phyloP scores from a whole-genome alignment of 257 asterid genomes.

The Parsonsia alboflavescens region DNA sequence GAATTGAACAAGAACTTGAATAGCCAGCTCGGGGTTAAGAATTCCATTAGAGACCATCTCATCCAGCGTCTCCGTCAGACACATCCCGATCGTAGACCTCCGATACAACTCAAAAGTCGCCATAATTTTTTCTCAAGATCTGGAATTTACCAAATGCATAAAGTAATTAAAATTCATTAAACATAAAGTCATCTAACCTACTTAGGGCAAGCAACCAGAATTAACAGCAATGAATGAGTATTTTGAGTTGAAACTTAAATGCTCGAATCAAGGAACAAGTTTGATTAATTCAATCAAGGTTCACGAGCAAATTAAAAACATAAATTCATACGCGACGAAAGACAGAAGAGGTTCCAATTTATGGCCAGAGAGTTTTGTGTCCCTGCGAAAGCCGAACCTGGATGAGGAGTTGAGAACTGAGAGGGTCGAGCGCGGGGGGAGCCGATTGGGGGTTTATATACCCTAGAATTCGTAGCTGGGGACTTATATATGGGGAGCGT shows the following conservation, averaged over 20 bases:
- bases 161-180: conserved; percentile 1
- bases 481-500: conserved; percentile 44
- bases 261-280: background rate
- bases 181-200: background rate
- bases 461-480: conserved; percentile 61
- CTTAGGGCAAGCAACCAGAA: background rate
- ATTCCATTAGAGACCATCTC: conserved; percentile 70
- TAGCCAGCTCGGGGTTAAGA: conserved; percentile 82
- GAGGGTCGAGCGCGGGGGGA: too few relatives aligned
- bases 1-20: conserved; percentile 90
- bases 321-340: background rate
- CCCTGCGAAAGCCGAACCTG: conserved; percentile 9
- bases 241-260: background rate
- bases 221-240: background rate
- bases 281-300: background rate
- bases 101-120: conserved; percentile 90
- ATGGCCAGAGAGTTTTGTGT: conserved; percentile 5
- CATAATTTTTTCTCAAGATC: conserved; percentile 42
- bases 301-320: background rate
- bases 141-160: background rate
- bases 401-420: conserved; percentile 17
- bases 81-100: conserved; percentile 90
- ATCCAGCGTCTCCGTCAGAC: conserved; percentile 83
- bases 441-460: conserved; percentile 82
- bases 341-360: conserved; percentile 5